Base-by-base conservation (phyloP, 768 basidiomycete species). In the Phaeotremella skinneri region DNA sequence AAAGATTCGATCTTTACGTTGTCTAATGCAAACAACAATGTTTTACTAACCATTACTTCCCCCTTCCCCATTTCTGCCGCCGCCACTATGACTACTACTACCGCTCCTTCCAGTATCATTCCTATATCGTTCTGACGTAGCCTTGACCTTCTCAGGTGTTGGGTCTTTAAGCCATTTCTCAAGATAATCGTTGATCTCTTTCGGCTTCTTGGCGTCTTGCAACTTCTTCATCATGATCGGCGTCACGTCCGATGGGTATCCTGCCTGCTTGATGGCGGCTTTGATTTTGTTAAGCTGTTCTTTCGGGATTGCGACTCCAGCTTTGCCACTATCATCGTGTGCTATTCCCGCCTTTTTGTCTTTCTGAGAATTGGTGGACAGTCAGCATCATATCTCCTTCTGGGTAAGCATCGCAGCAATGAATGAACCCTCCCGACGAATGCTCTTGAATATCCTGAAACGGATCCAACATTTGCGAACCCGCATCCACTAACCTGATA, bases 231-330 rank as follows among this genome's bases (percentile, higher is more conserved):
- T 7, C 43, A 45, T 45, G 43, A 45, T 45, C 9, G 43, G 21
- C 7, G 23, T 20, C 43, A 45, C 43, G 6, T 45, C 21, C 6
- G 43, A 21, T 13, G 11, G 13, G 43, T 45, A 54, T 14, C 52
- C 34, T 21, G 31, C 52, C 20, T 25, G 21, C 37, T 39, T 23
- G 21, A 45, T 11, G 13, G 13, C 23, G 9, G 6, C 55, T n/a
- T 29, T 31, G 9, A 49, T 54, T 52, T 49, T 34, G 25, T 51
- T 54, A 16, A 54, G 9, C 20, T 45, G 43, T n/a, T 45, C 43
- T 45, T 45, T 45, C 9, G 43, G 43, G 20, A 45, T 7, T 21
- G 43, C n/a, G n/a, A n/a, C n/a, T n/a, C n/a, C n/a, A n/a, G n/a
- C n/a, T n/a, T n/a, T n/a, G n/a, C n/a, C n/a, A n/a, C n/a, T n/a